phyloP scores from a whole-genome alignment of 2,329 filamentous ascomycete genomes.

The Catunica adiposa region DNA sequence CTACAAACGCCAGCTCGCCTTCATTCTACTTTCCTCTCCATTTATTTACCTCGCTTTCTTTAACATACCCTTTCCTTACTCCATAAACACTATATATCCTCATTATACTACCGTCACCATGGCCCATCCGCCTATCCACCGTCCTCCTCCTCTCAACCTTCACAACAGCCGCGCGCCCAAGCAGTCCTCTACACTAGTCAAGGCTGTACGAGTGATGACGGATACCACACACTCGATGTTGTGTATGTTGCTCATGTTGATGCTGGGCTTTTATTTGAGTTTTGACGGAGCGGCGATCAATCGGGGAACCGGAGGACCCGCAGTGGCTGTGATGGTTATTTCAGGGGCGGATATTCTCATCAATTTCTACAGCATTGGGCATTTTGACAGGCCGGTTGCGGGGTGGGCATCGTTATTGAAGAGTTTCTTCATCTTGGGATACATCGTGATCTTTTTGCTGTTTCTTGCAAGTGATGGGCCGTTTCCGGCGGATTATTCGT shows the following conservation, averaged over 20 bases:
- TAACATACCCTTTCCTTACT: neutral
- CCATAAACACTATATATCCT: neutral
- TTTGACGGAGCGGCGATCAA: conserved; percentile 17
- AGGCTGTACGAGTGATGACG: conserved; percentile 19
- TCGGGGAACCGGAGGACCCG: conserved; percentile 15
- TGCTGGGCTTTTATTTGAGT: conserved; percentile 21
- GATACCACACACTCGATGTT: conserved; percentile 21
- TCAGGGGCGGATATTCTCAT: conserved; percentile 22
- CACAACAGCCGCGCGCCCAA: neutral
- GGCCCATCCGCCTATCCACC: neutral
- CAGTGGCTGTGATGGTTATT: conserved; percentile 20
- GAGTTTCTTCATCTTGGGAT: conserved; percentile 20
- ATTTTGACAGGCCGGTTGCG: conserved; percentile 20
- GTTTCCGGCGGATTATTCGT: conserved; percentile 23
- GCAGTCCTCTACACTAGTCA: neutral
- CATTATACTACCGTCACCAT: neutral
- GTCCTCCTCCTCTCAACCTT: conserved; percentile 7
- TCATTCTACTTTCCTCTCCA: neutral
- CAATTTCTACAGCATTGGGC: conserved; percentile 22
- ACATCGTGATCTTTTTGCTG: conserved; percentile 23
- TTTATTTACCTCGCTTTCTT: neutral
- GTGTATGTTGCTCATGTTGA: conserved; percentile 20
- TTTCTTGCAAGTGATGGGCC: conserved; percentile 23
- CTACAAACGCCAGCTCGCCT: neutral
- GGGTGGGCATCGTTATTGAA: conserved; percentile 21